A percentile compares a stretch with the other conserved stretches of the same genome.
Conservation (phyloP, 2,329 filamentous ascomycete species). For the Xylariaceae sp. region DNA sequence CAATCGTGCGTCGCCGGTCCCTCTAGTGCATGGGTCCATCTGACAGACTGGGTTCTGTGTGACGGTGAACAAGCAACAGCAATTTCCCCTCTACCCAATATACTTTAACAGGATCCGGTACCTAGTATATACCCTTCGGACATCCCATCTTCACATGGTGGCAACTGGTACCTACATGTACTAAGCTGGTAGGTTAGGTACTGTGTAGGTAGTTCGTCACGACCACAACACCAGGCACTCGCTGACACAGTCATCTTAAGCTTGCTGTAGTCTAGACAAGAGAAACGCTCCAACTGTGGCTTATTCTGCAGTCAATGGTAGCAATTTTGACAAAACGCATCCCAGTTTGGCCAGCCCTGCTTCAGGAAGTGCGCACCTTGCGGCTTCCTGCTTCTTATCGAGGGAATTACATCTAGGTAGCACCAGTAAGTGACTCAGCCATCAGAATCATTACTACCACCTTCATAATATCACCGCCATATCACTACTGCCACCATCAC, state of each 20-base stretch:
- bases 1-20: not conserved
- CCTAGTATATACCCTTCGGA: not conserved
- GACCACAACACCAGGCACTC: no score
- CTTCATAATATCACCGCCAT: not conserved
- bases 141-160: no score
- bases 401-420: conserved; percentile 10
- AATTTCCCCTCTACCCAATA: not conserved
- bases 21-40: not conserved
- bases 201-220: no score
- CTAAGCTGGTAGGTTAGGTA: no score
- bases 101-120: not conserved
- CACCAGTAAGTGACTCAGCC: not conserved
- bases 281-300: no score
- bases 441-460: conserved; percentile 1
- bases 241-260: no score
- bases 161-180: no score
- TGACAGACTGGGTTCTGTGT: conserved; percentile 7
- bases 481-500: not conserved
- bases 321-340: no score
- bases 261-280: no score
- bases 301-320: no score
- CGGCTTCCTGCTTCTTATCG: conserved; percentile 10
- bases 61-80: conserved; percentile 10
- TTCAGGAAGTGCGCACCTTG: no score
- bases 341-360: no score